phyloP scores from a whole-genome alignment of 805 yeast species.

The Pichia occidentalis region DNA sequence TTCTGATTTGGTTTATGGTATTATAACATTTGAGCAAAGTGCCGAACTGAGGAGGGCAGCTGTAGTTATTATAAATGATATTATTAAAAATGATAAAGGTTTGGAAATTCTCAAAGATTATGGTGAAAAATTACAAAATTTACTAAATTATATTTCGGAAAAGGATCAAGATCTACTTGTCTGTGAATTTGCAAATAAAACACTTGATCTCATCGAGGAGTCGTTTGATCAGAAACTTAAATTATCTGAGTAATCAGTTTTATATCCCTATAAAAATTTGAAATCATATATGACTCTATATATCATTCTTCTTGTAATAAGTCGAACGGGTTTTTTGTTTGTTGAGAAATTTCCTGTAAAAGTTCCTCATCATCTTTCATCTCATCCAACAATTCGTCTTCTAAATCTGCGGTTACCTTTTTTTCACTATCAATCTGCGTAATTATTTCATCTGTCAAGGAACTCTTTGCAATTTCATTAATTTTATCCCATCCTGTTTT shows the following conservation, averaged over 20 bases:
- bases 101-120: constrained; percentile 45
- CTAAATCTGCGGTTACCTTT: constrained; percentile 16
- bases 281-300: too few relatives aligned
- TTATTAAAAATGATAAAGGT: constrained; percentile 39
- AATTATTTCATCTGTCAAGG: constrained; percentile 15
- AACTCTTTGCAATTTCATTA: constrained; percentile 40
- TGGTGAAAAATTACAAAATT: constrained; percentile 35
- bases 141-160: constrained; percentile 38
- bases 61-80: constrained; percentile 57
- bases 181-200: constrained; percentile 47
- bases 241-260: too few relatives aligned
- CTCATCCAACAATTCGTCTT: constrained; percentile 16
- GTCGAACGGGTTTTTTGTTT: constrained; percentile 22
- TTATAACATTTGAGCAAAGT: constrained; percentile 51
- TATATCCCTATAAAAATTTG: too few relatives aligned
- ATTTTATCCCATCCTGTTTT: constrained; percentile 70
- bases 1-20: constrained; percentile 72
- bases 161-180: constrained; percentile 53
- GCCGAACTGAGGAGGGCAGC: constrained; percentile 65
- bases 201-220: constrained; percentile 28
- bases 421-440: constrained; percentile 13
- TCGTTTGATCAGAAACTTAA: constrained; percentile 15
- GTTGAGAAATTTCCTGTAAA: constrained; percentile 3
- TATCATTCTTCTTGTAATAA: constrained; percentile 22
- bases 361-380: constrained; percentile 15